Conservation (phyloP, 148 eudicot genomes). For the Rhododendron mucronatum region DNA sequence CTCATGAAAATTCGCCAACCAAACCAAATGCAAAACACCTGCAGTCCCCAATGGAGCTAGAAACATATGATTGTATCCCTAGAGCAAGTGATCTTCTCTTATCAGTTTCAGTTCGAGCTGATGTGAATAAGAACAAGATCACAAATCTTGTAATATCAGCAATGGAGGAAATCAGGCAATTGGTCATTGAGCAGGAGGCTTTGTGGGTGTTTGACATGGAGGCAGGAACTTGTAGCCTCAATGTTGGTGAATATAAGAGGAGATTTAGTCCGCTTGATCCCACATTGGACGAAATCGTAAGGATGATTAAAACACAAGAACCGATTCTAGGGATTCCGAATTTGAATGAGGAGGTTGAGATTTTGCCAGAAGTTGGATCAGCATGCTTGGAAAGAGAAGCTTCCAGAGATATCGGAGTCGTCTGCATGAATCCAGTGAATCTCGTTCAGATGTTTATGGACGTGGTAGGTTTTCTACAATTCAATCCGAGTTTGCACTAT, state of each 20-base stretch:
- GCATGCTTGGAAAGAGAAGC: conserved; percentile 18
- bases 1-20: neutral
- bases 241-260: conserved; percentile 33
- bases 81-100: conserved; percentile 47
- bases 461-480: conserved; percentile 33
- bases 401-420: conserved; percentile 31
- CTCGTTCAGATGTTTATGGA: conserved; percentile 53
- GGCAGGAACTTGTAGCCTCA: conserved; percentile 31
- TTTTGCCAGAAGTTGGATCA: neutral
- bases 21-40: neutral
- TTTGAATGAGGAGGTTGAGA: neutral
- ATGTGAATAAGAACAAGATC: conserved; percentile 32
- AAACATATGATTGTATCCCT: neutral
- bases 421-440: conserved; percentile 27
- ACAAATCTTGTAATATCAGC: conserved; percentile 33
- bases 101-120: conserved; percentile 31
- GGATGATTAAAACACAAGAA: conserved; percentile 27
- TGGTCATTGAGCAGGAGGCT: conserved; percentile 41
- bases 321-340: conserved; percentile 20
- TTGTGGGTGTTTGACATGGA: conserved; percentile 44
- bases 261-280: conserved; percentile 43
- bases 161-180: conserved; percentile 38
- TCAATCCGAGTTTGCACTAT: neutral
- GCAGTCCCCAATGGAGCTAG: neutral
- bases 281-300: conserved; percentile 43